These are phyloP conservation scores for Phytopythium montanum DNA, from an alignment of 352 stramenopile species.

Conservation along the genomic window DNA sequence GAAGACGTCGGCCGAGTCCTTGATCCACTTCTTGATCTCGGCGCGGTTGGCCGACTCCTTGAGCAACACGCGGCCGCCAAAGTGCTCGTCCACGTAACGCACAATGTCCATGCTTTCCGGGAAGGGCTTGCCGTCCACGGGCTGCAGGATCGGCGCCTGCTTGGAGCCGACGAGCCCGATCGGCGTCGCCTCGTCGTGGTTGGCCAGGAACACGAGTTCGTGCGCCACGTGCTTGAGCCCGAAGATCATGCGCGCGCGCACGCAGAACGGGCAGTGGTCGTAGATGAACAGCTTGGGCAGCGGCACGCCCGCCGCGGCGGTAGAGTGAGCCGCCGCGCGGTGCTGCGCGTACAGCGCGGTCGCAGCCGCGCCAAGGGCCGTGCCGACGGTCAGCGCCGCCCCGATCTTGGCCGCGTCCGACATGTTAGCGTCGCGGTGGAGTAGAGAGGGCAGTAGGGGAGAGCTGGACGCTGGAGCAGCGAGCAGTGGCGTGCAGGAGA, in stretches of 20 bases:
- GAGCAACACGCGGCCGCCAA: constrained; percentile 26
- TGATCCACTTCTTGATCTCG: constrained; percentile 48
- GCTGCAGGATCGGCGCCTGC: constrained; percentile 18
- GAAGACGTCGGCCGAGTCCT: constrained; percentile 34
- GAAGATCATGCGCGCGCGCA: constrained; percentile 45
- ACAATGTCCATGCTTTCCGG: constrained; percentile 59
- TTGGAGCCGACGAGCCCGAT: constrained; percentile 43
- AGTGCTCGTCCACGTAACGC: constrained; percentile 48
- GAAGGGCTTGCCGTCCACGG: constrained; percentile 34
- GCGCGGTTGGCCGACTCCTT: constrained; percentile 30
- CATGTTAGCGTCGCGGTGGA: constrained; percentile 15
- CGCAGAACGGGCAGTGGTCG: constrained; percentile 55
- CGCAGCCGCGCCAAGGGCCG: constrained; percentile 35
- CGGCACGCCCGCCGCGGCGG: constrained; percentile 10
- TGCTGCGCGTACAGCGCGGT: constrained; percentile 23
- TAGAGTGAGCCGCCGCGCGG: constrained; percentile 10
- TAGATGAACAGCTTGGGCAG: constrained; percentile 50
- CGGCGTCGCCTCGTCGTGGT: constrained; percentile 49
- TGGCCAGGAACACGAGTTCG: constrained; percentile 38
- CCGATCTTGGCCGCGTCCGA: constrained; percentile 42
- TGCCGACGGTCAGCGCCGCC: constrained; percentile 38
- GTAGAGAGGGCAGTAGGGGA: neutral
- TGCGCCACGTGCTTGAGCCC: constrained; percentile 42
- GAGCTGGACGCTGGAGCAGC: neutral
- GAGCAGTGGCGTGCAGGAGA: neutral